These are phyloP conservation scores for Boletus speciosus DNA, from an alignment of 768 basidiomycete genomes.

Conservation along the genomic window DNA sequence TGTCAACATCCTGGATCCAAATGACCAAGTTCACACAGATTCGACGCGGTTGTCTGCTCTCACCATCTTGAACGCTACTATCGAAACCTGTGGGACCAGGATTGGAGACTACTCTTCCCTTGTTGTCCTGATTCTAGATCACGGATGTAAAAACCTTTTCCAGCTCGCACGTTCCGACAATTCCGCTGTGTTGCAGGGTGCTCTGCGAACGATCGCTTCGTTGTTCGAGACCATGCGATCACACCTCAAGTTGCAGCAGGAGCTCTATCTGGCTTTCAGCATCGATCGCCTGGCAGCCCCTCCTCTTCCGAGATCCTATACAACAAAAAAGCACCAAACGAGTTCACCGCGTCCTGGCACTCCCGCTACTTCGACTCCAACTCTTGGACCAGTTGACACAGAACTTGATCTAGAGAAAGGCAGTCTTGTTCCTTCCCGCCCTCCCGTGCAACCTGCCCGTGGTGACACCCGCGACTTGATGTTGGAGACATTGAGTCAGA, in stretches of 20 bases:
- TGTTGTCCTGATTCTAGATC: slow-evolving; percentile 72
- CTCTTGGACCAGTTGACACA: slow-evolving; percentile 35
- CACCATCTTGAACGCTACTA: slow-evolving; percentile 79
- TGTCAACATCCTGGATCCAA: slow-evolving; percentile 92
- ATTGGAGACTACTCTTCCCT: slow-evolving; percentile 80
- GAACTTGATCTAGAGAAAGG: slow-evolving; percentile 48
- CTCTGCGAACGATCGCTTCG: slow-evolving; percentile 83
- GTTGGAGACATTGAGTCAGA: slow-evolving; percentile 79
- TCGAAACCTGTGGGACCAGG: slow-evolving; percentile 77
- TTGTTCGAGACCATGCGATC: slow-evolving; percentile 84
- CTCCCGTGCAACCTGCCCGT: slow-evolving; percentile 70
- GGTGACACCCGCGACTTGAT: slow-evolving; percentile 88
- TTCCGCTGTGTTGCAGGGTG: slow-evolving; percentile 67
- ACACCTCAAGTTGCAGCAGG: slow-evolving; percentile 90
- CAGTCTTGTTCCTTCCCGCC: slow-evolving; percentile 48
- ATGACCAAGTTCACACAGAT: slow-evolving; percentile 93
- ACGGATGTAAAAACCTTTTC: slow-evolving; percentile 95
- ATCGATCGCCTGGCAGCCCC: slow-evolving; percentile 84
- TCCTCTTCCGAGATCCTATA: slow-evolving; percentile 24
- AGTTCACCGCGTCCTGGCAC: slow-evolving; percentile 54
- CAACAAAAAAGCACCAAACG: slow-evolving; percentile 33
- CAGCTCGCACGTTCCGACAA: slow-evolving; percentile 94
- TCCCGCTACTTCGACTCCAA: slow-evolving; percentile 43
- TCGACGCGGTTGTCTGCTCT: slow-evolving; percentile 89
- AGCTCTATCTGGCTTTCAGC: slow-evolving; percentile 91